A percentile compares a stretch with the other conserved stretches of the same genome.
Evolutionary conservation across 2,329 filamentous ascomycete genomes (phyloP).

Genomic region (Aspergillus sp.): DNA sequence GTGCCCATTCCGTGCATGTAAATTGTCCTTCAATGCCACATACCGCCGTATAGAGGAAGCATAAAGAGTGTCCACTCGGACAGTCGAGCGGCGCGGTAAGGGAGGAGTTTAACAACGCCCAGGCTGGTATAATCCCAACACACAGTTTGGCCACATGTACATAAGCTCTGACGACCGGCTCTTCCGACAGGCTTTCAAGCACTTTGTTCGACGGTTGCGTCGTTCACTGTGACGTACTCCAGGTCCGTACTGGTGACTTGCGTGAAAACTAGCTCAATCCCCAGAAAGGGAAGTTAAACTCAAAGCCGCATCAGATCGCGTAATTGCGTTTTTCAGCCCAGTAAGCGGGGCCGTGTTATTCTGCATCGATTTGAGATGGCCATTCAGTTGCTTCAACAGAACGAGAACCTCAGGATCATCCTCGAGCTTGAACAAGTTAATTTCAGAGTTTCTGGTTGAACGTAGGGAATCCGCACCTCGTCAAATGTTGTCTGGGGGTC

Average conservation of each 20-base stretch:
- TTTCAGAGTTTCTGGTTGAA: neutral
- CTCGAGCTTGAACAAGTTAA: conserved; percentile 31
- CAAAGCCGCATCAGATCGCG: conserved; percentile 36
- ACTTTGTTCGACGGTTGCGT: too few species aligned
- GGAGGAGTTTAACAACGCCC: too few species aligned
- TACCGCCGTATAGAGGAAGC: too few species aligned
- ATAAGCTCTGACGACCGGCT: too few species aligned
- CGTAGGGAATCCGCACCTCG: conserved; percentile 26
- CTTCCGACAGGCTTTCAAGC: too few species aligned
- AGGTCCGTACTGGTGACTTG: neutral
- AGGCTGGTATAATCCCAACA: too few species aligned
- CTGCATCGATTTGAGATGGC: conserved; percentile 46
- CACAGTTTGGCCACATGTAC: too few species aligned
- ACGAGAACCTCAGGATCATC: conserved; percentile 35
- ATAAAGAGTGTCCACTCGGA: too few species aligned
- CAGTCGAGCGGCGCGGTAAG: too few species aligned
- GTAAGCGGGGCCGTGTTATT: conserved; percentile 38
- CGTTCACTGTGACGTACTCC: too few species aligned
- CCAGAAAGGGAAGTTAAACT: conserved; percentile 29
- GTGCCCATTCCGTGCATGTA: too few species aligned
- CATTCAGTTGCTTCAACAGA: conserved; percentile 41
- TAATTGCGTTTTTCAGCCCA: conserved; percentile 38
- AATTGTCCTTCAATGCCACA: too few species aligned
- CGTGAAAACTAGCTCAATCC: conserved; percentile 25
- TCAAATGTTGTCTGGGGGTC: conserved; percentile 28